A percentile compares a stretch with the other conserved stretches of the same genome.
These are phyloP conservation scores for Elongisporangium prolatum DNA, from an alignment of 352 stramenopile species.

Conservation along the genomic window DNA sequence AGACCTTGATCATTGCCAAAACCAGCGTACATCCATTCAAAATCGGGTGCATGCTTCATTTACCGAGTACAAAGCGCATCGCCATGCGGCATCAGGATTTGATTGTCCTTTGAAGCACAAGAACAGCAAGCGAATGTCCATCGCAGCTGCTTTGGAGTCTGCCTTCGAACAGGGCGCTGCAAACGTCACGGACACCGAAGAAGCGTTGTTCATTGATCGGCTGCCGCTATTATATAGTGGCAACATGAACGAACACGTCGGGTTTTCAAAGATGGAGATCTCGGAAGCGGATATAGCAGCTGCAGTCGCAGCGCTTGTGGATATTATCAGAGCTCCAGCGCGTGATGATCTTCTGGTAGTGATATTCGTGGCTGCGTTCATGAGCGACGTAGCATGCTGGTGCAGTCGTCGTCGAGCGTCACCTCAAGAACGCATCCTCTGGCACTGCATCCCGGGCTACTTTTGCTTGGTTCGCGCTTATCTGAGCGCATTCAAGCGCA, in stretches of 20 bases:
- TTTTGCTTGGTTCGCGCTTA: conserved; percentile 65
- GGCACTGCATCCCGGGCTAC: conserved; percentile 80
- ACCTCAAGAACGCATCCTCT: conserved; percentile 37
- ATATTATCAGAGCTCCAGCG: conserved; percentile 43
- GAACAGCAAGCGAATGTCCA: conserved; percentile 3
- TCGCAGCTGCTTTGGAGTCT: conserved; percentile 31
- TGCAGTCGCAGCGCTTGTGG: conserved; percentile 43
- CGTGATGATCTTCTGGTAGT: conserved; percentile 62
- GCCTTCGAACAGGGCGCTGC: conserved; percentile 47
- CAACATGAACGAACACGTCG: conserved; percentile 35
- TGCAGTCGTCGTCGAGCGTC: conserved; percentile 30
- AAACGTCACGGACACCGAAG: conserved; percentile 32
- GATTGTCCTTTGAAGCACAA: no score
- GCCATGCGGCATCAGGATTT: no score
- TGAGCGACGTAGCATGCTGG: conserved; percentile 62
- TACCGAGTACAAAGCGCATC: conserved; percentile 28
- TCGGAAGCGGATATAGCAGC: conserved; percentile 46
- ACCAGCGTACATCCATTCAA: no score
- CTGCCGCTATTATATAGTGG: conserved; percentile 52
- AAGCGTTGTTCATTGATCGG: conserved; percentile 47
- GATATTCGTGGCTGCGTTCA: conserved; percentile 63
- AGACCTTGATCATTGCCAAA: no score
- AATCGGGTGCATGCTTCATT: conserved; percentile 40
- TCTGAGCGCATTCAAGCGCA: conserved; percentile 63
- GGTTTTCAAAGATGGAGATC: conserved; percentile 28